phyloP scores from a whole-genome alignment of 768 basidiomycete genomes.

The Naganishia onofrii region DNA sequence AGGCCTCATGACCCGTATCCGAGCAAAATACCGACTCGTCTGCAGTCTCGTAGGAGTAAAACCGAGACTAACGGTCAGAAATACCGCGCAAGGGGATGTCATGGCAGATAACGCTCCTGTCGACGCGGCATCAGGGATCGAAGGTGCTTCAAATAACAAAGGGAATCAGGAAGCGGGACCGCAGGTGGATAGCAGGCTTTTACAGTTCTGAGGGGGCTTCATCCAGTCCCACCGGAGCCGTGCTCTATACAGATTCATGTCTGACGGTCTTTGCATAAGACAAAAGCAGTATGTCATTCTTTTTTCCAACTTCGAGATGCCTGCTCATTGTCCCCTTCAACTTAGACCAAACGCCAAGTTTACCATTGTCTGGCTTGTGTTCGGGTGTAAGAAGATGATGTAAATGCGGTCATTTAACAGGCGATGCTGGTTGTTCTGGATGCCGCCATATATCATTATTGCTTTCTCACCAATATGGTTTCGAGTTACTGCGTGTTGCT shows the following conservation, averaged over 20 bases:
- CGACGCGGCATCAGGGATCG: conserved; percentile 7
- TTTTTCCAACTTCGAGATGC: not conserved
- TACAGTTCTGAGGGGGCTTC: conserved; percentile 10
- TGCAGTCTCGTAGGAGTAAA: conserved; percentile 76
- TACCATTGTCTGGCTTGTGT: too few relatives aligned
- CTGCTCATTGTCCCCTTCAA: not conserved
- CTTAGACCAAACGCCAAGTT: too few relatives aligned
- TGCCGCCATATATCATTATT: too few relatives aligned
- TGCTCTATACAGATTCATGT: not conserved
- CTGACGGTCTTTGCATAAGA: not conserved
- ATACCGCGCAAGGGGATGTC: conserved; percentile 5
- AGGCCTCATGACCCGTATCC: conserved; percentile 74
- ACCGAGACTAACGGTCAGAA: conserved; percentile 50
- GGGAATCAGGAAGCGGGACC: not conserved
- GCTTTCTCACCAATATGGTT: too few relatives aligned
- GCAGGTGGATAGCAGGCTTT: conserved; percentile 14
- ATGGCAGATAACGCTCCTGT: conserved; percentile 18
- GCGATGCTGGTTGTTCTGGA: too few relatives aligned
- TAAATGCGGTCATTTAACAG: too few relatives aligned
- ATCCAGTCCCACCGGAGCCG: too few relatives aligned
- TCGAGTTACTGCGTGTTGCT: too few relatives aligned
- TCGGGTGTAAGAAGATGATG: too few relatives aligned
- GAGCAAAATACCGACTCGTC: conserved; percentile 79
- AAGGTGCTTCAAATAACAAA: not conserved
- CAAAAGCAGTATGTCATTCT: not conserved